A percentile compares a stretch with the other conserved stretches of the same genome.
phyloP scores from a whole-genome alignment of 208 protist genomes.

The Phytomonas sp. region DNA sequence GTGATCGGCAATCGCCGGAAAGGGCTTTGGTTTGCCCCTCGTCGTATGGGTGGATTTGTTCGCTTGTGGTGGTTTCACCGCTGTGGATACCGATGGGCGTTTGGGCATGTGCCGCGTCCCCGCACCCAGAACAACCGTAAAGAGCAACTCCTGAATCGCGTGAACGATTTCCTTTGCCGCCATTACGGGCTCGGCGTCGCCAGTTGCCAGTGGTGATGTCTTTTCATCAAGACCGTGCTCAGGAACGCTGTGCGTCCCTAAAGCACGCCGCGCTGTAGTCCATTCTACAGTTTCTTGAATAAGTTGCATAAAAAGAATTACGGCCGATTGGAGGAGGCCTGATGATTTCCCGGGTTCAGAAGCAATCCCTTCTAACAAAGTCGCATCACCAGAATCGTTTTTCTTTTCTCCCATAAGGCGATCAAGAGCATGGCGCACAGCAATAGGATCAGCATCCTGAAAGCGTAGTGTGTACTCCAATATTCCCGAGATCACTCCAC shows the following conservation, averaged over 20 bases:
- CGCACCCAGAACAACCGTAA: constrained; percentile 34
- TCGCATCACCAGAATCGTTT: not conserved
- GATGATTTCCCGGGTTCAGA: not conserved
- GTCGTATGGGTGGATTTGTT: not conserved
- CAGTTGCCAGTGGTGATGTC: not conserved
- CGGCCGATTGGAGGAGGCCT: not conserved
- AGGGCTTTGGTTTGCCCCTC: not conserved
- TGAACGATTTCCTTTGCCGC: constrained; percentile 21
- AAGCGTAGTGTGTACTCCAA: constrained; percentile 44
- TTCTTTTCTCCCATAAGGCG: not conserved
- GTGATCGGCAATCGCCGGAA: not conserved
- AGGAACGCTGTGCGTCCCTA: constrained; percentile 12
- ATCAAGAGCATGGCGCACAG: not conserved
- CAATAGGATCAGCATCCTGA: not conserved
- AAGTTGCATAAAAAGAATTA: not conserved
- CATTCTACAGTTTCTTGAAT: not conserved
- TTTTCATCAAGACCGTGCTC: not conserved
- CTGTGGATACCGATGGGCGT: constrained; percentile 13
- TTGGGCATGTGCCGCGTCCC: constrained; percentile 21
- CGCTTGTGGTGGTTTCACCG: constrained; percentile 1
- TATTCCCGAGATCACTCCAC: constrained; percentile 50
- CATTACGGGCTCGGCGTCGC: not conserved
- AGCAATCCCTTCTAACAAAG: not conserved
- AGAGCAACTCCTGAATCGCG: constrained; percentile 54
- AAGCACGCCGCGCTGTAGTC: not conserved